Conservation (phyloP, 2,329 filamentous ascomycete genomes). For the Cladophialophora yegresii region DNA sequence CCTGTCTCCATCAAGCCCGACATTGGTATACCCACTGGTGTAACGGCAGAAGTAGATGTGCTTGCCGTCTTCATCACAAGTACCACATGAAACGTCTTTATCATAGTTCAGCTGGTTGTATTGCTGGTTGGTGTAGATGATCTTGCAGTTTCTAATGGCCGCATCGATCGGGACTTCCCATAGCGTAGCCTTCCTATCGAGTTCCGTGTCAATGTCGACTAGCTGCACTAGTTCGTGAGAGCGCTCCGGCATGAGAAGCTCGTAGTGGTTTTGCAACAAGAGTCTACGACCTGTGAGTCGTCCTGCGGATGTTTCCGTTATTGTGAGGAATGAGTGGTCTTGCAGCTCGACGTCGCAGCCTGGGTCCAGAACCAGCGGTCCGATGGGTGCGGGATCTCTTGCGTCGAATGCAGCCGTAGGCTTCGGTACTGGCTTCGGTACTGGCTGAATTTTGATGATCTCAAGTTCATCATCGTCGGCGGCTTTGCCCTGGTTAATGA, state of each 20-base stretch:
- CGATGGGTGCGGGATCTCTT: background rate
- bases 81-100: conserved; percentile 39
- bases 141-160: conserved; percentile 46
- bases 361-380: conserved; percentile 42
- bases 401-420: background rate
- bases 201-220: conserved; percentile 5
- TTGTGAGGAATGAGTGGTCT: conserved; percentile 46
- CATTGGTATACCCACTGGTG: background rate
- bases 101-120: conserved; percentile 44
- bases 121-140: conserved; percentile 59
- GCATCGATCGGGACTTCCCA: conserved; percentile 41
- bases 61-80: background rate
- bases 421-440: background rate
- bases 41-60: conserved; percentile 23
- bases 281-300: conserved; percentile 46
- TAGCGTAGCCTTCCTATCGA: background rate
- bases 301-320: conserved; percentile 42
- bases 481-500: background rate
- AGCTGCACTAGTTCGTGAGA: conserved; percentile 52
- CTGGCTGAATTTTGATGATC: background rate
- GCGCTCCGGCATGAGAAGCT: conserved; percentile 43
- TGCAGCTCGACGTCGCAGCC: conserved; percentile 41
- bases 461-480: background rate
- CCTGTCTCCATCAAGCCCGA: background rate
- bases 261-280: conserved; percentile 40